These are phyloP conservation scores for Zangia roseola DNA, from an alignment of 768 basidiomycete genomes.

Conservation along the genomic window DNA sequence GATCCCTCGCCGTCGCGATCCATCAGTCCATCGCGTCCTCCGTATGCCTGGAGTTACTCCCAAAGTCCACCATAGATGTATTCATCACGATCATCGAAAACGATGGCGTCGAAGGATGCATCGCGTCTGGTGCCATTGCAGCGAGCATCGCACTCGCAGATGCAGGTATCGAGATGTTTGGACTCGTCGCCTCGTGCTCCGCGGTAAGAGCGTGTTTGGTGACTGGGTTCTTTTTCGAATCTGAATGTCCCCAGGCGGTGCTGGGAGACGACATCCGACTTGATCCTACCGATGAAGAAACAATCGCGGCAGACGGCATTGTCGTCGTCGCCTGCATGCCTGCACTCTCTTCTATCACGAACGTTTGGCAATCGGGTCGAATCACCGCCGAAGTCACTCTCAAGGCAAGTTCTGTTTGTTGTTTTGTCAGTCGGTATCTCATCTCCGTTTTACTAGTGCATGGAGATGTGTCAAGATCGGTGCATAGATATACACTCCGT, in stretches of 20 bases:
- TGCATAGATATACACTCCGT: constrained; percentile 76
- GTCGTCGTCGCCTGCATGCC: constrained; percentile 86
- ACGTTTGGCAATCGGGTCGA: constrained; percentile 81
- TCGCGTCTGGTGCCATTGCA: constrained; percentile 84
- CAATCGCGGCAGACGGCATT: constrained; percentile 53
- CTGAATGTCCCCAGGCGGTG: constrained; percentile 45
- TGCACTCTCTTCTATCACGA: constrained; percentile 79
- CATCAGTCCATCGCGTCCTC: constrained; percentile 84
- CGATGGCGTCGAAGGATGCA: constrained; percentile 87
- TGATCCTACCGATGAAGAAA: constrained; percentile 79
- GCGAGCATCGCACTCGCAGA: constrained; percentile 89
- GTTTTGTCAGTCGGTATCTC: background rate
- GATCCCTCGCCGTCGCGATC: constrained; percentile 77
- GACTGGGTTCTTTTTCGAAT: background rate
- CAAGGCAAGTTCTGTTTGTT: constrained; percentile 46
- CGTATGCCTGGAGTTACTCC: constrained; percentile 84
- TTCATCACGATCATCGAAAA: constrained; percentile 88
- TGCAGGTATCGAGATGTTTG: constrained; percentile 90
- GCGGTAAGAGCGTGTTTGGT: constrained; percentile 48
- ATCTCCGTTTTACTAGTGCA: constrained; percentile 47
- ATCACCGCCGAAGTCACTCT: constrained; percentile 53
- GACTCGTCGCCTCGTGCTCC: constrained; percentile 81
- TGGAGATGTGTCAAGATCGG: constrained; percentile 65
- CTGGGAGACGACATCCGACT: constrained; percentile 63
- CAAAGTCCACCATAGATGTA: constrained; percentile 92